These are phyloP conservation scores for Fraxinus latifolia DNA, from an alignment of 305 asterid species.

Conservation along the genomic window DNA sequence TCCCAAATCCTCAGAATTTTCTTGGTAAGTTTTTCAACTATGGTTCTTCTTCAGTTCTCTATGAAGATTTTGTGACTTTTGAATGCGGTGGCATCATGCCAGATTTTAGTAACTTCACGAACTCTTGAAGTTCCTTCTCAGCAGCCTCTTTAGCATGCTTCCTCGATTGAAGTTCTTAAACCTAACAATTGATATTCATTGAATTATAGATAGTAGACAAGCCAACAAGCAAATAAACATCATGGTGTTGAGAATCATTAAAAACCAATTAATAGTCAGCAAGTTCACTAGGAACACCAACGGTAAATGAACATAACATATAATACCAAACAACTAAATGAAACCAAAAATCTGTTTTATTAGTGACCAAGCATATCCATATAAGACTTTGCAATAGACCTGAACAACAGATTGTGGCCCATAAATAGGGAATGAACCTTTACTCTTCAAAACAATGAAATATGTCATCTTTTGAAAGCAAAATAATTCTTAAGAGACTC, in stretches of 20 bases:
- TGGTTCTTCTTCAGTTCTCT: conserved; percentile 47
- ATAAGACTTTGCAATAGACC: conserved; percentile 36
- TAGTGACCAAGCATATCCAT: background rate
- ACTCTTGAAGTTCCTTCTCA: conserved; percentile 68
- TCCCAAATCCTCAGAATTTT: no score
- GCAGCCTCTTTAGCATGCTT: conserved; percentile 67
- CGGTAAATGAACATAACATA: background rate
- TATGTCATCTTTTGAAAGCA: conserved; percentile 74
- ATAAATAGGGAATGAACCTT: conserved; percentile 60
- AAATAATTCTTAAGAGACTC: conserved; percentile 88
- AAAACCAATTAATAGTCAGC: conserved; percentile 1
- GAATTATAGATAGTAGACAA: conserved; percentile 4
- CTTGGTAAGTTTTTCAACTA: no score
- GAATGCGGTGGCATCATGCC: conserved; percentile 57
- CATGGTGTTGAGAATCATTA: background rate
- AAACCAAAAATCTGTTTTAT: background rate
- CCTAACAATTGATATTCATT: conserved; percentile 42
- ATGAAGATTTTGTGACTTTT: conserved; percentile 62
- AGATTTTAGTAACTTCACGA: conserved; percentile 58
- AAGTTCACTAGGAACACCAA: background rate
- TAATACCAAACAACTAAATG: conserved; percentile 7
- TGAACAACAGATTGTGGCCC: conserved; percentile 73
- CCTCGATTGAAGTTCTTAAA: conserved; percentile 67
- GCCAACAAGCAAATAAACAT: conserved; percentile 7
- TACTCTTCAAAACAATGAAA: conserved; percentile 61